Percentiles rank a stretch among this genome's conserved stretches.
These are phyloP conservation scores for Cystobasidium onofrii DNA, from an alignment of 768 basidiomycete genomes.

Conservation along the genomic window DNA sequence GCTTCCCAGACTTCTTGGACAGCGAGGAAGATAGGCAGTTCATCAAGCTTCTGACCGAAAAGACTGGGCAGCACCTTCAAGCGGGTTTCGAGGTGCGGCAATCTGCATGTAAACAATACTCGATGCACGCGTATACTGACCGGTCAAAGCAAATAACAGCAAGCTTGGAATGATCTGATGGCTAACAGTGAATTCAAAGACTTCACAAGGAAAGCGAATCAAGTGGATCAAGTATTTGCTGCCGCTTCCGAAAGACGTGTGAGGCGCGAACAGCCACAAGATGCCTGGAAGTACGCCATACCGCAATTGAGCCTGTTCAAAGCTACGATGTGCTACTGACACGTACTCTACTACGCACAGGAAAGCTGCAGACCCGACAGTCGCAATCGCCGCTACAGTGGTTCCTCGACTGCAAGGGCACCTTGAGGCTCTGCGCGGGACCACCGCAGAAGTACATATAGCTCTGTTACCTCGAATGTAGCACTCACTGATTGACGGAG, in stretches of 20 bases:
- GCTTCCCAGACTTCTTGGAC: slow-evolving; percentile 26
- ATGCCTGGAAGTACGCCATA: slow-evolving; percentile 20
- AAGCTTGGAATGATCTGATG: slow-evolving; percentile 16
- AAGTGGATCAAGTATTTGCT: slow-evolving; percentile 13
- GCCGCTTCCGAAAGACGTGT: background rate
- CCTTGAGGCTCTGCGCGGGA: background rate
- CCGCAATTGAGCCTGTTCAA: background rate
- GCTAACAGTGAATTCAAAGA: slow-evolving; percentile 1
- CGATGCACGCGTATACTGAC: background rate
- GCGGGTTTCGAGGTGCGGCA: slow-evolving; percentile 24
- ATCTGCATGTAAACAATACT: background rate
- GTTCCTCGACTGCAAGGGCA: slow-evolving; percentile 19
- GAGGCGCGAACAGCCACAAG: slow-evolving; percentile 14
- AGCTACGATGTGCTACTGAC: too few species aligned
- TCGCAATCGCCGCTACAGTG: slow-evolving; percentile 3
- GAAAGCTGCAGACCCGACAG: slow-evolving; percentile 18
- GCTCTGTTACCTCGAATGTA: background rate
- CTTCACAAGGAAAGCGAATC: slow-evolving; percentile 9
- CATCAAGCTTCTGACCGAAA: background rate
- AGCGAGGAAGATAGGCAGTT: slow-evolving; percentile 10
- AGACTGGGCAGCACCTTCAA: slow-evolving; percentile 18
- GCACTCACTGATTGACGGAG: background rate
- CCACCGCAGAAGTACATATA: background rate
- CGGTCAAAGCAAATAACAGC: background rate
- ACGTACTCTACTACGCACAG: background rate